Evolutionary conservation across 2,329 filamentous ascomycete genomes (phyloP).

Genomic region (Proliferodiscus dingleyae): DNA sequence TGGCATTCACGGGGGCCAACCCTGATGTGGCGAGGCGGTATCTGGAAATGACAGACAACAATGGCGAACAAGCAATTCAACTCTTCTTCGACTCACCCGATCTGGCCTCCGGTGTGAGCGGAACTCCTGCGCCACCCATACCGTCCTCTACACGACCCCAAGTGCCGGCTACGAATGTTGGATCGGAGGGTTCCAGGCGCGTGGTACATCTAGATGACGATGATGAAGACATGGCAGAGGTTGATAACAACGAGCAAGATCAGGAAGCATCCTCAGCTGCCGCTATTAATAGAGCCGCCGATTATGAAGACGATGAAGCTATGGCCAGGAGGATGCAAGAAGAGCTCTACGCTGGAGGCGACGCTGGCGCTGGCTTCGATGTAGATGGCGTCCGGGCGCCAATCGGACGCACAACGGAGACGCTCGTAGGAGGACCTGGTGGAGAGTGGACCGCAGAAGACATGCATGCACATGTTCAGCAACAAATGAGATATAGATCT

Average conservation of each 20-base stretch:
- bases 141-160: constrained; percentile 27
- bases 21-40: constrained; percentile 75
- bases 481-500: constrained; percentile 32
- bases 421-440: constrained; percentile 68
- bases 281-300: constrained; percentile 43
- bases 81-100: constrained; percentile 89
- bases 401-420: constrained; percentile 87
- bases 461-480: constrained; percentile 20
- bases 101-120: constrained; percentile 38
- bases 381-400: constrained; percentile 75
- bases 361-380: constrained; percentile 37
- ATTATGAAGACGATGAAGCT: constrained; percentile 83
- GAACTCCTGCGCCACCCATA: constrained; percentile 24
- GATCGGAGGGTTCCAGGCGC: constrained; percentile 50
- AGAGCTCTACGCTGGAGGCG: constrained; percentile 69
- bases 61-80: constrained; percentile 80
- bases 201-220: constrained; percentile 75
- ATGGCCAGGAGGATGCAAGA: constrained; percentile 91
- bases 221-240: constrained; percentile 42
- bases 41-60: constrained; percentile 76
- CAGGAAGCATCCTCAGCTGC: constrained; percentile 24
- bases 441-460: constrained; percentile 45
- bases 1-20: constrained; percentile 71
- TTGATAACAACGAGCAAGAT: constrained; percentile 34
- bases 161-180: constrained; percentile 22